Conservation (phyloP, 2,329 filamentous ascomycete species). For the Chaetomiaceae sp. region DNA sequence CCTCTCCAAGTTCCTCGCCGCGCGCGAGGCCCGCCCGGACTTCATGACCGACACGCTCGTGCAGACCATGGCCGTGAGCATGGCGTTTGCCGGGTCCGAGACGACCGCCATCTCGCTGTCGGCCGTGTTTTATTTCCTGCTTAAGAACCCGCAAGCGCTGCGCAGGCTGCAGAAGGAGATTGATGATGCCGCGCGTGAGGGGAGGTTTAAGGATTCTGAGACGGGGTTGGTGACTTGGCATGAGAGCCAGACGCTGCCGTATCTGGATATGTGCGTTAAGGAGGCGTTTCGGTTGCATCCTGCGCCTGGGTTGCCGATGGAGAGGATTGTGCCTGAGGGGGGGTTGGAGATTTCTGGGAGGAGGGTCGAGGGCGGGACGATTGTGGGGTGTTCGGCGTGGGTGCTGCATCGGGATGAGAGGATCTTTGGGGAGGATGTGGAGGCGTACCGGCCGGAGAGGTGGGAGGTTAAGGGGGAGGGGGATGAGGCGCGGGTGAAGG, state of each 20-base stretch:
- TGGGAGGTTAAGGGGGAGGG: constrained; percentile 43
- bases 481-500: constrained; percentile 49
- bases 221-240: constrained; percentile 63
- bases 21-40: constrained; percentile 60
- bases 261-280: constrained; percentile 73
- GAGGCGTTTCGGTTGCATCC: constrained; percentile 75
- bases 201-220: constrained; percentile 46
- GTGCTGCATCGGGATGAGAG: constrained; percentile 64
- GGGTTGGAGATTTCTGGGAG: constrained; percentile 60
- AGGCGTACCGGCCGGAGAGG: constrained; percentile 63
- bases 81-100: constrained; percentile 71
- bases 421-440: constrained; percentile 64
- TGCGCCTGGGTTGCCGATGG: constrained; percentile 65
- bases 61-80: constrained; percentile 65
- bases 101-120: constrained; percentile 72
- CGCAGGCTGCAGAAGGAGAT: constrained; percentile 56
- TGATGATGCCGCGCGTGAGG: constrained; percentile 51
- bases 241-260: constrained; percentile 65
- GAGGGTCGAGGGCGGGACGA: constrained; percentile 63
- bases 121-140: constrained; percentile 68
- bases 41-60: constrained; percentile 69
- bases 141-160: constrained; percentile 57
- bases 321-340: constrained; percentile 63
- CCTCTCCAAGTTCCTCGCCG: constrained; percentile 67
- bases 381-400: constrained; percentile 72